These are phyloP conservation scores for Kodamaea hsintzibuensis DNA, from an alignment of 805 yeast species.

Conservation along the genomic window DNA sequence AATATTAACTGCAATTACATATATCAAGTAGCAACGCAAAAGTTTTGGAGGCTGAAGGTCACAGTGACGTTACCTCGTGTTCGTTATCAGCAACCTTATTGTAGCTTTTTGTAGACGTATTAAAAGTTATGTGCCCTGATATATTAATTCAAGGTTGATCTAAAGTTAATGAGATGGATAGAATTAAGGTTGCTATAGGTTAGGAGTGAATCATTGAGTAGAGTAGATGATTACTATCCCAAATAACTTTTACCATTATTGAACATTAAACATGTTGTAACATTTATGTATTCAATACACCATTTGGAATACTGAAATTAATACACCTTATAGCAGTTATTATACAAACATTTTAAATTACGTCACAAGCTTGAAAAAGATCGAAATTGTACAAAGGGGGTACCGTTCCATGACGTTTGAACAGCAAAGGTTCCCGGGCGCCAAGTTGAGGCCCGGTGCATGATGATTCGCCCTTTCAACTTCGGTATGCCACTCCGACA, in stretches of 20 bases:
- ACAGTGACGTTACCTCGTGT: not conserved
- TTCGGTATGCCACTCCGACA: not conserved
- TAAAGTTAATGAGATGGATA: not conserved
- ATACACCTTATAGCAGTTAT: no score
- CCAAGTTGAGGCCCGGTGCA: not conserved
- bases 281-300: no score
- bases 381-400: not conserved
- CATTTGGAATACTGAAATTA: no score
- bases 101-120: not conserved
- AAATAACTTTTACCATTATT: no score
- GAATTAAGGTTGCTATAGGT: not conserved
- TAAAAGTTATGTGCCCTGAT: not conserved
- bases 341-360: not conserved
- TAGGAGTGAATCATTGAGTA: no score
- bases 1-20: no score
- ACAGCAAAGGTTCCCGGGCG: not conserved
- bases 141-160: not conserved
- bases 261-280: no score
- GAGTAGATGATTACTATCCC: no score
- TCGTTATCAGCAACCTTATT: not conserved
- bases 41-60: no score
- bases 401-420: not conserved
- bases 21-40: no score
- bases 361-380: not conserved
- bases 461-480: not conserved